Conservation (phyloP, 129 eudicot species). For the Logfia minima region DNA sequence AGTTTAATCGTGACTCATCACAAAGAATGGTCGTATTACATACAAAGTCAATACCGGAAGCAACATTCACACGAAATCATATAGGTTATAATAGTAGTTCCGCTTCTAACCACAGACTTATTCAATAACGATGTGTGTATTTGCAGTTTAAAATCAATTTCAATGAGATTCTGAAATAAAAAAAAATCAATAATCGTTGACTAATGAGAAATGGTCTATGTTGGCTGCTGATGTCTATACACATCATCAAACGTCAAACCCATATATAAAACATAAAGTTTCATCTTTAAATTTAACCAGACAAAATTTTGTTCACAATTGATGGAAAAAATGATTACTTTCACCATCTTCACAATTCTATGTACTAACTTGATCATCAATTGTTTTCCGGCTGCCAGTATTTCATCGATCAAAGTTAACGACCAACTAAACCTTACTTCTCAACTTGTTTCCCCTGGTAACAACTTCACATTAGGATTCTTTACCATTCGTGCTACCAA, state of each 20-base stretch:
- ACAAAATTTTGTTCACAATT: neutral
- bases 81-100: no score
- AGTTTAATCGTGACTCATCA: neutral
- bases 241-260: neutral
- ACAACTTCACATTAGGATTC: constrained; percentile 44
- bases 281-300: no score
- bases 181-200: neutral
- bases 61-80: neutral
- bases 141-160: no score
- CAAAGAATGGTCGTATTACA: neutral
- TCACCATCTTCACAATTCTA: constrained; percentile 17
- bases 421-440: constrained; percentile 26
- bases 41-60: neutral
- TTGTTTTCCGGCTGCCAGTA: neutral
- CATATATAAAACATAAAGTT: neutral
- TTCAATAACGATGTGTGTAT: no score
- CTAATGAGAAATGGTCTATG: neutral
- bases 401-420: constrained; percentile 20
- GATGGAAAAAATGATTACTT: constrained; percentile 10
- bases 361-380: constrained; percentile 19
- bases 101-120: no score
- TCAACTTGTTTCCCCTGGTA: constrained; percentile 24
- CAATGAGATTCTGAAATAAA: no score
- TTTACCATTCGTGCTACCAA: constrained; percentile 12
- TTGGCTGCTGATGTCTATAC: neutral